These are phyloP conservation scores for Boletus smithii DNA, from an alignment of 1,284 basidiomycete species.

Conservation along the genomic window DNA sequence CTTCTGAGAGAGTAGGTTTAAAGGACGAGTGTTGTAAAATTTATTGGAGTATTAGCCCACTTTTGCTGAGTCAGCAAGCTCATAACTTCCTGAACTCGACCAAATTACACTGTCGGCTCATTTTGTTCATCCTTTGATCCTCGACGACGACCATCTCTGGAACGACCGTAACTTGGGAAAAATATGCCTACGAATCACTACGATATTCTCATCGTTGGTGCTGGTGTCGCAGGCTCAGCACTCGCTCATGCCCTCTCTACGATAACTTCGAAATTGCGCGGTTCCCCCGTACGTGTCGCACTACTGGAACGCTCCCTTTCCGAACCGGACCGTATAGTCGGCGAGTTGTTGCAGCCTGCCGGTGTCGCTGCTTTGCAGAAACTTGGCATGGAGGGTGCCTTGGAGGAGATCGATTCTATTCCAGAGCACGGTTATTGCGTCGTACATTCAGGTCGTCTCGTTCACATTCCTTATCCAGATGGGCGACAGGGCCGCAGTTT, in stretches of 20 bases:
- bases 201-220: conserved; percentile 86
- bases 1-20: too few relatives aligned
- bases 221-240: conserved; percentile 81
- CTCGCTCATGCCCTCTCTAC: conserved; percentile 71
- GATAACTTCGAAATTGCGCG: conserved; percentile 38
- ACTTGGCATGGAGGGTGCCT: conserved; percentile 72
- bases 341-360: conserved; percentile 94
- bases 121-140: not conserved
- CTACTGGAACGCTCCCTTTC: conserved; percentile 86
- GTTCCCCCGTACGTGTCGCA: conserved; percentile 69
- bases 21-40: not conserved
- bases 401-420: conserved; percentile 88
- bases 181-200: conserved; percentile 42
- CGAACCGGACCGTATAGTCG: conserved; percentile 95
- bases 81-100: too few relatives aligned
- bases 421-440: conserved; percentile 89
- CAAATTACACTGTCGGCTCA: too few relatives aligned
- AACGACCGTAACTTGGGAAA: too few relatives aligned
- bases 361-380: conserved; percentile 77
- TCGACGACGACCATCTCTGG: conserved; percentile 1
- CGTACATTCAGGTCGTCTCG: conserved; percentile 60
- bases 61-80: conserved; percentile 21
- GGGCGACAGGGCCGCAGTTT: conserved; percentile 75
- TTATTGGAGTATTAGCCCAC: too few relatives aligned
- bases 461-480: conserved; percentile 89